Evolutionary conservation across 1,284 basidiomycete species (phyloP), one percentile per base, ranked within the genome.

Genomic region (Tausonia pullulans): DNA sequence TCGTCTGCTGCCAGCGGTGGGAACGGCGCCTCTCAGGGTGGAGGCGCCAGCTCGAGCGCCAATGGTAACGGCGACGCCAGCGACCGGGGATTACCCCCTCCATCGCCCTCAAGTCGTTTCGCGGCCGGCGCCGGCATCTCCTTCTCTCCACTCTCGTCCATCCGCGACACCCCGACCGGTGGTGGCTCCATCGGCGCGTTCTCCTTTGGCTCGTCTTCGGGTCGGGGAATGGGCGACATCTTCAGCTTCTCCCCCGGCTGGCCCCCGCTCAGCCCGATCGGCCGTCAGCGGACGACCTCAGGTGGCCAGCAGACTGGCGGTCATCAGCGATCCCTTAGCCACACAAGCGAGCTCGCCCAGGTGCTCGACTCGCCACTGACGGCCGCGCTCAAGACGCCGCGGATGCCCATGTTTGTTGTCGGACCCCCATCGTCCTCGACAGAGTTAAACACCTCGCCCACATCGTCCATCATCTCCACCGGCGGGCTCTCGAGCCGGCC

Each of bases 121-220:
- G 52, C n/a, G n/a, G n/a, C n/a, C n/a, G n/a, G n/a, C n/a, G 39
- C 14, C 52, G 50, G 50, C 3, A 50, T 50, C 60, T 50, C 46
- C 40, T 49, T 63, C 49, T 63, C 62, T 46, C 62, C 62, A 4
- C 57, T 63, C 41, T 63, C 62, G 5, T 63, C 62, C 41, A 9
- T 63, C 10, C 62, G 62, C 41, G 62, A 41, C 40, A 58, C 4
- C 56, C 56, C 8, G 44, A 39, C 60, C 39, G 40, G 8, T 10
- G 43, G 13, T 14, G n/a, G n/a, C n/a, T n/a, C n/a, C n/a, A n/a
- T n/a, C n/a, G n/a, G n/a, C n/a, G n/a, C n/a, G n/a, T n/a, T n/a
- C n/a, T n/a, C n/a, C n/a, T n/a, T n/a, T n/a, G n/a, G n/a, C n/a
- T n/a, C n/a, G n/a, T n/a, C n/a, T n/a, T n/a, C n/a, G n/a, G n/a